Conservation (phyloP, 164 flowering plant species). For the Macadamia tetraphylla region DNA sequence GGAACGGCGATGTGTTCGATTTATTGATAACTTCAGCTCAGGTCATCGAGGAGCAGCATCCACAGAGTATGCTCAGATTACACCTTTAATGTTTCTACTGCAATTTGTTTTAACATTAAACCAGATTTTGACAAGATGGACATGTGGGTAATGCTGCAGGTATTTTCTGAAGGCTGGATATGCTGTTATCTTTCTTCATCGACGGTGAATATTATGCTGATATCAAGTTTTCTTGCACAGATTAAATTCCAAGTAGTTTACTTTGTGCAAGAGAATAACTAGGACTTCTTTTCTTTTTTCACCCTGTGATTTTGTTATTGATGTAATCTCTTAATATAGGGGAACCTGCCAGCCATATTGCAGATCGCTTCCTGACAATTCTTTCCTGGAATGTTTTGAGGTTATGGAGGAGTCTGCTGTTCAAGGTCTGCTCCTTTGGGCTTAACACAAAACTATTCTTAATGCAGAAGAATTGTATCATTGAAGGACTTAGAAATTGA, state of each 20-base stretch:
- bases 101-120: not conserved
- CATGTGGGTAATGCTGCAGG: constrained; percentile 31
- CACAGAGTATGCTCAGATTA: constrained; percentile 59
- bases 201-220: constrained; percentile 39
- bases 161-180: constrained; percentile 89
- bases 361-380: constrained; percentile 77
- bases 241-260: not conserved
- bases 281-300: not conserved
- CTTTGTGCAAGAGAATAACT: not conserved
- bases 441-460: not conserved
- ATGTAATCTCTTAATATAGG: constrained; percentile 27
- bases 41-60: constrained; percentile 94
- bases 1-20: constrained; percentile 86
- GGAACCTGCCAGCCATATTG: constrained; percentile 89
- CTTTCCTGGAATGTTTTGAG: constrained; percentile 79
- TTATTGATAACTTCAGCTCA: constrained; percentile 93
- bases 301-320: not conserved
- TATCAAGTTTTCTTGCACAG: not conserved
- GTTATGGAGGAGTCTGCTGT: constrained; percentile 35
- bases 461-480: not conserved
- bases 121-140: not conserved
- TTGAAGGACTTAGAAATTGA: not conserved
- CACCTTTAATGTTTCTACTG: not conserved
- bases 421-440: constrained; percentile 37
- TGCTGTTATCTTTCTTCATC: constrained; percentile 76